These are phyloP conservation scores for Rubia tinctorum DNA, from an alignment of 305 asterid species.

Conservation along the genomic window DNA sequence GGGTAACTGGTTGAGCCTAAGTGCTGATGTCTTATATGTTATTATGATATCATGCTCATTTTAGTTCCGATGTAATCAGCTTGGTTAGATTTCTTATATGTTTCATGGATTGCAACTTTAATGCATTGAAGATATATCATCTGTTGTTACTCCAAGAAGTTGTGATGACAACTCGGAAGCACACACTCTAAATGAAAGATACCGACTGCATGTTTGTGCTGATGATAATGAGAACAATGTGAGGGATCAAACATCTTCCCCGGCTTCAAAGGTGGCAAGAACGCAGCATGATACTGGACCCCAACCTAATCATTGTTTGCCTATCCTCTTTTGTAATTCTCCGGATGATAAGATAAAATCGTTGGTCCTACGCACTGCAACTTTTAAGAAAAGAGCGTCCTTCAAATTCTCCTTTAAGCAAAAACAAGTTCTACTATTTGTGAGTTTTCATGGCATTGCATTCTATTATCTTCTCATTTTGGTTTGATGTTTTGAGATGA, in stretches of 20 bases:
- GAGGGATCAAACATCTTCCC: constrained; percentile 26
- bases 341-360: constrained; percentile 54
- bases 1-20: constrained; percentile 37
- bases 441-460: constrained; percentile 33
- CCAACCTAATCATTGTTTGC: constrained; percentile 55
- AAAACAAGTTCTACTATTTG: constrained; percentile 53
- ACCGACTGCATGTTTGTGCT: constrained; percentile 38
- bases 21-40: neutral
- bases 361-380: constrained; percentile 40
- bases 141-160: constrained; percentile 72
- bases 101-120: constrained; percentile 7
- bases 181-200: constrained; percentile 29
- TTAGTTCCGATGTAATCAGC: neutral
- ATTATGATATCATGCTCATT: neutral
- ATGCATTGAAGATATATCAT: constrained; percentile 59
- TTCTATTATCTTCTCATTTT: neutral
- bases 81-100: constrained; percentile 5
- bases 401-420: constrained; percentile 61
- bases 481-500: neutral
- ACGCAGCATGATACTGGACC: constrained; percentile 51
- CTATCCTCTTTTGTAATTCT: constrained; percentile 37
- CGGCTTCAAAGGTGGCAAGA: constrained; percentile 32
- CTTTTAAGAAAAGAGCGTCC: constrained; percentile 50
- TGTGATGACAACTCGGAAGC: constrained; percentile 35
- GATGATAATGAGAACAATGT: constrained; percentile 40